Conservation (phyloP, 2,329 filamentous ascomycete species). For the Scedosporium boydii region DNA sequence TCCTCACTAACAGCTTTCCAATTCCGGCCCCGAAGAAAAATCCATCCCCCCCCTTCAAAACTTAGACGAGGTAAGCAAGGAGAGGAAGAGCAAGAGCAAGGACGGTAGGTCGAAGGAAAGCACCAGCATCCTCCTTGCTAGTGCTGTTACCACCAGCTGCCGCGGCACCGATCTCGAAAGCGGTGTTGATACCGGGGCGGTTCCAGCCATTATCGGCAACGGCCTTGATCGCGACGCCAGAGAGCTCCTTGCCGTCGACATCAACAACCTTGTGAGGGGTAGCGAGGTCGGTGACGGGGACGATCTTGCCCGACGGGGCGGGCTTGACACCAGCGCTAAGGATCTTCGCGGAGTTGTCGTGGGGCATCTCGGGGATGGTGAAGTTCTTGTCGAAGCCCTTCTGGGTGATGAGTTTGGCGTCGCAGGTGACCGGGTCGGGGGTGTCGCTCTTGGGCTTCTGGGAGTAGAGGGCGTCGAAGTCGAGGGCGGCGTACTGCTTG, state of each 20-base stretch:
- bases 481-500: slow-evolving; percentile 63
- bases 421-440: slow-evolving; percentile 52
- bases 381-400: slow-evolving; percentile 70
- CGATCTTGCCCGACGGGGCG: slow-evolving; percentile 55
- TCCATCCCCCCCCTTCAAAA: background rate
- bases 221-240: slow-evolving; percentile 36
- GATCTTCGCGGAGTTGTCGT: slow-evolving; percentile 54
- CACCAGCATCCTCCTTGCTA: slow-evolving; percentile 5
- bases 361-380: slow-evolving; percentile 58
- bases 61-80: slow-evolving; percentile 10
- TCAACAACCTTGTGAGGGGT: slow-evolving; percentile 37
- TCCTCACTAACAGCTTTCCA: background rate
- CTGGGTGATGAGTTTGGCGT: slow-evolving; percentile 53
- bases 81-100: slow-evolving; percentile 10
- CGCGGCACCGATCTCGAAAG: slow-evolving; percentile 10
- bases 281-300: slow-evolving; percentile 56
- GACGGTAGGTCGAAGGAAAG: slow-evolving; percentile 10
- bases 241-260: slow-evolving; percentile 29
- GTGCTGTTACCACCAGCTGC: slow-evolving; percentile 6
- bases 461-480: slow-evolving; percentile 58
- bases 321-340: slow-evolving; percentile 67
- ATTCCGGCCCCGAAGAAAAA: background rate
- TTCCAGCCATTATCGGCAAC: slow-evolving; percentile 35
- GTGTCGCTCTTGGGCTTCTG: slow-evolving; percentile 46
- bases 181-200: slow-evolving; percentile 32